phyloP scores from a whole-genome alignment of 768 basidiomycete species.

The Hericium rajendrae region DNA sequence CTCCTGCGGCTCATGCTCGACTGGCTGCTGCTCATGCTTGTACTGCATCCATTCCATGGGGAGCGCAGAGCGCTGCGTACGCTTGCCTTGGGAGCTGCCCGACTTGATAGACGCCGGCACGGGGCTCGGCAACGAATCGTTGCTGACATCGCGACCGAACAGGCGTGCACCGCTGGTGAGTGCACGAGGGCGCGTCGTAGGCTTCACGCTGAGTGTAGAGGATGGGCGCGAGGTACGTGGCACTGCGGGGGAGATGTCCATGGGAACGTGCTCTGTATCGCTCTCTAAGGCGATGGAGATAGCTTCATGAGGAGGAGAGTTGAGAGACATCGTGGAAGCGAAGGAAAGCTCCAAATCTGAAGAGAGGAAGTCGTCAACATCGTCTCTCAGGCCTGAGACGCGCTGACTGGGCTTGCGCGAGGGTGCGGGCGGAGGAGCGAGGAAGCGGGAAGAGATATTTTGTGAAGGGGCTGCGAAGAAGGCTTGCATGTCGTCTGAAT shows the following conservation, averaged over 20 bases:
- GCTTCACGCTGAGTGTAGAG: conserved; percentile 22
- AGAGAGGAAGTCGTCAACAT: conserved; percentile 56
- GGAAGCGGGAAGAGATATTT: conserved; percentile 30
- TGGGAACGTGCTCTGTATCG: conserved; percentile 41
- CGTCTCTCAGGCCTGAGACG: conserved; percentile 32
- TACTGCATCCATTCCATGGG: conserved; percentile 51
- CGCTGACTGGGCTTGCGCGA: conserved; percentile 41
- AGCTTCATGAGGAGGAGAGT: conserved; percentile 52
- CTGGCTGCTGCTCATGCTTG: conserved; percentile 13
- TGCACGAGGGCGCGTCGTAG: conserved; percentile 46
- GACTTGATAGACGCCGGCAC: conserved; percentile 24
- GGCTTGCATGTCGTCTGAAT: conserved; percentile 39
- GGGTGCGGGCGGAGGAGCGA: conserved; percentile 31
- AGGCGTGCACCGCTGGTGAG: conserved; percentile 52
- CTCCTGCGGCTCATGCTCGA: conserved; percentile 2
- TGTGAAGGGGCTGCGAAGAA: conserved; percentile 36
- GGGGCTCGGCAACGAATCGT: conserved; percentile 24
- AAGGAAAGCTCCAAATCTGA: conserved; percentile 80
- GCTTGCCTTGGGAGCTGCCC: conserved; percentile 38
- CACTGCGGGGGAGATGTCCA: conserved; percentile 76
- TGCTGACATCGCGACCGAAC: conserved; percentile 71
- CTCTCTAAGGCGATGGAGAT: conserved; percentile 37
- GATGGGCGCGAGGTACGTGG: conserved; percentile 20
- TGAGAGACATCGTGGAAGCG: conserved; percentile 71
- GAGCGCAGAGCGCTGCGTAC: conserved; percentile 50